Base-by-base conservation (phyloP, 1,284 basidiomycete genomes). In the Singerocomus inundabilis region DNA sequence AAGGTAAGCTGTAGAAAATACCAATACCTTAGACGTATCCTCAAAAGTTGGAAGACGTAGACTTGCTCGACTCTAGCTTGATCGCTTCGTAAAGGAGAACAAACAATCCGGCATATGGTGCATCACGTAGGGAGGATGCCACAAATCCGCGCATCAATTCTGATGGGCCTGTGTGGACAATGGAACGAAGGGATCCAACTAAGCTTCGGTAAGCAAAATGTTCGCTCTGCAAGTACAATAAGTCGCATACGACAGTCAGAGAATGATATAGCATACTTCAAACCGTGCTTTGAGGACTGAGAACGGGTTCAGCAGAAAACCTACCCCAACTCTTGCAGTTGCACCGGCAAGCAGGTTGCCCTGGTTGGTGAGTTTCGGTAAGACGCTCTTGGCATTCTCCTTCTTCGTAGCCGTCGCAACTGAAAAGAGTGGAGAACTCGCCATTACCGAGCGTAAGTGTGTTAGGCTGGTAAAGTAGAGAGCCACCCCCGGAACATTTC, bases 61-160 rank as follows among this genome's bases (percentile, higher is more conserved):
- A 59, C 78, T 60, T 63, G 87, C 88, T 75, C 5, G 82, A 72
- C 55, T 90, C 77, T 35, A 77, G 76, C 66, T 95, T 95, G 56
- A 88, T 81, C 38, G 82, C 80, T 68, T 98, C 96, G 67, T 99
- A 99, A 46, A 89, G 84, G 1, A 94, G 83, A 16, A 98, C 79
- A 60, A 98, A 99, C 8, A 99, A 68, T 0, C 96, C 96, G 0
- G 96, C 95, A 61, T 98, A 96, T 0, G 96, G 97, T 3, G 96
- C 96, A 66, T 99, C 96, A 32, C 96, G 80, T 21, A 96, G 74
- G 0, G 93, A 91, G 1, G 94, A 95, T 0, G 95, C 93, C 29
- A 91, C 70, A 61, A 97, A 91, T 0, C 95, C 96, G 48, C 91
- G 85, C 64, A 95, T 86, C 29, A 97, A 76, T 52, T 93, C 94